Conservation (phyloP, 169 alveolate genomes). For the Haemoproteus tartakovskyi region DNA sequence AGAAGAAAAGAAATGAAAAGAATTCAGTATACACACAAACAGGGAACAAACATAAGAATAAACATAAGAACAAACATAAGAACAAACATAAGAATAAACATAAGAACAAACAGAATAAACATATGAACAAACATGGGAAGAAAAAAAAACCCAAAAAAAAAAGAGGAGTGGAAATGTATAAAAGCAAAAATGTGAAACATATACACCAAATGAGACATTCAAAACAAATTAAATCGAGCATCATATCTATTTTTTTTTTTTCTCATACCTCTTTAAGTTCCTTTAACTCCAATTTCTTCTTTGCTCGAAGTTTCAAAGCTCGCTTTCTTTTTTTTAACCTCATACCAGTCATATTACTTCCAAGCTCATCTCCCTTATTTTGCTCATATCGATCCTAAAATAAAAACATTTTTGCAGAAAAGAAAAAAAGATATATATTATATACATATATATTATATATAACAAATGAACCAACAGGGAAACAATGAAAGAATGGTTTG, state of each 20-base stretch:
- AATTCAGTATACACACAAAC: neutral
- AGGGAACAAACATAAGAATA: neutral
- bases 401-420: neutral
- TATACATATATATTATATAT: constrained; percentile 1
- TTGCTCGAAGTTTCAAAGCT: neutral
- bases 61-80: too few relatives aligned
- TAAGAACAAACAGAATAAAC: too few relatives aligned
- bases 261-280: constrained; percentile 29
- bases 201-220: too few relatives aligned
- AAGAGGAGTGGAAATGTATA: too few relatives aligned
- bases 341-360: constrained; percentile 22
- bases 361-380: constrained; percentile 15
- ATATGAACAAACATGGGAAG: too few relatives aligned
- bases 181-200: too few relatives aligned
- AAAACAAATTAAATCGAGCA: too few relatives aligned
- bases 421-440: neutral
- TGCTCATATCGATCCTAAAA: constrained; percentile 57
- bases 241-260: too few relatives aligned
- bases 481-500: too few relatives aligned
- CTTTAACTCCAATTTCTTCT: constrained; percentile 8
- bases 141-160: too few relatives aligned
- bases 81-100: too few relatives aligned
- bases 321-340: constrained; percentile 2
- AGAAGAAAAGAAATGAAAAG: neutral
- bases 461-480: too few relatives aligned